Evolutionary conservation across 768 basidiomycete species (phyloP), one percentile per base, ranked within the genome.

Genomic region (Pleurotus citrinopileatus): DNA sequence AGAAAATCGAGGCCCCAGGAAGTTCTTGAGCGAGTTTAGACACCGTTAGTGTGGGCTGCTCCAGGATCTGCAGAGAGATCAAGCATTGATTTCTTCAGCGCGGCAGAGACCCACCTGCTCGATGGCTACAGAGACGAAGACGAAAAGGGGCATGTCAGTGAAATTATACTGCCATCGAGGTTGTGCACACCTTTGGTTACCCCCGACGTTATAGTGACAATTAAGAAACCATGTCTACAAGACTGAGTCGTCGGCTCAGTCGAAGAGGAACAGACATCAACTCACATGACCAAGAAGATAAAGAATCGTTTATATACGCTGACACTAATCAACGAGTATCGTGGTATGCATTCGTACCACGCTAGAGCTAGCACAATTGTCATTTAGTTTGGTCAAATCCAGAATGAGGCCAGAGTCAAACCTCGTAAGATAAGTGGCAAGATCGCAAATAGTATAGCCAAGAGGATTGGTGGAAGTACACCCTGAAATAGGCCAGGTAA

Each of bases 261-360:
- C 32, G 32, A 1, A 34, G n/a, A 34, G 32, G 32, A 34, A n/a
- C n/a, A 34, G n/a, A 10, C 2, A 7, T 34, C 15, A 34, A 60
- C 74, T 68, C 60, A 77, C 73, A 86, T 73, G 45, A 86, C 69
- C 23, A 87, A 73, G 68, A 88, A 87, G 55, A 86, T 60, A 65
- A 82, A 87, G 65, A 81, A 89, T n/a, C 89, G 76, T 9, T 78
- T 78, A 72, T 88, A 89, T 25, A 91, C 77, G 62, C 82, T 83
- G 55, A 87, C 71, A 42, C 86, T 84, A n/a, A 91, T 79, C 19
- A 82, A 70, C 0, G 84, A 86, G 56, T 80, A 80, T 34, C 82
- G 76, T 0, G 87, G 87, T 43, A 86, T 86, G 42, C 86, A 86
- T 64, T 89, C 82, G 59, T 86, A 84, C 71, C 80, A 80, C 17